Base-by-base conservation (phyloP, 202 grass and related monocot species). In the Setaria viridis region DNA sequence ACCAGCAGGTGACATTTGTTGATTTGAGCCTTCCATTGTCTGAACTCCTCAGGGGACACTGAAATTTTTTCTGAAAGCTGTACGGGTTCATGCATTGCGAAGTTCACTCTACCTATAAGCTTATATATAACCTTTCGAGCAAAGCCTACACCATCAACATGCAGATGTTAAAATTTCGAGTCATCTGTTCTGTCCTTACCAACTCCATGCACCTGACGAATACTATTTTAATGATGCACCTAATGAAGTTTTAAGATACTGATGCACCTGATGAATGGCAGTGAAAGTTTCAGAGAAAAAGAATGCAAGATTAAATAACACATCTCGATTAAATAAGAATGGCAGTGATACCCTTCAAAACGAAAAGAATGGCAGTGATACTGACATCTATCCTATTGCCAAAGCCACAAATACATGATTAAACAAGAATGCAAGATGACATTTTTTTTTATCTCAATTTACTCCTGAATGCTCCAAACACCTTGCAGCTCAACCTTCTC, bases 401-500 rank as follows among this genome's bases (percentile, higher is more conserved):
- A n/a, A 16, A 73, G 5, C 35, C 2, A 67, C 35, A 37, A 46
- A 15, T 30, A 55, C n/a, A 75, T 69, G 2, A 68, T 80, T 15
- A 75, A 51, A 75, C 41, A 76, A 70, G 34, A 39, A 16, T 10
- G 42, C 7, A 81, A 4, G 37, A 65, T 7, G 4, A 41, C 5
- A 6, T 19, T 11, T 72, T 57, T 77, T 47, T 9, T 17, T 29
- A 66, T 75, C 19, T 73, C 48, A 32, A 45, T 62, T 50, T 67
- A 82, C 55, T 57, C 41, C 60, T 93, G 75, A 89, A 58, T 75
- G 42, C 7, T 84, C 48, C 21, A 17, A 74, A 73, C 60, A 67
- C 84, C 56, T 57, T 93, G 87, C 91, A 98, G 95, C 80, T 88
- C 85, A 45, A 90, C 89, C 12, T 93, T 98, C 87, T 89, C 85